Evolutionary conservation across 2,329 filamentous ascomycete species (phyloP).

Genomic region (Gliomastix tumulicola): DNA sequence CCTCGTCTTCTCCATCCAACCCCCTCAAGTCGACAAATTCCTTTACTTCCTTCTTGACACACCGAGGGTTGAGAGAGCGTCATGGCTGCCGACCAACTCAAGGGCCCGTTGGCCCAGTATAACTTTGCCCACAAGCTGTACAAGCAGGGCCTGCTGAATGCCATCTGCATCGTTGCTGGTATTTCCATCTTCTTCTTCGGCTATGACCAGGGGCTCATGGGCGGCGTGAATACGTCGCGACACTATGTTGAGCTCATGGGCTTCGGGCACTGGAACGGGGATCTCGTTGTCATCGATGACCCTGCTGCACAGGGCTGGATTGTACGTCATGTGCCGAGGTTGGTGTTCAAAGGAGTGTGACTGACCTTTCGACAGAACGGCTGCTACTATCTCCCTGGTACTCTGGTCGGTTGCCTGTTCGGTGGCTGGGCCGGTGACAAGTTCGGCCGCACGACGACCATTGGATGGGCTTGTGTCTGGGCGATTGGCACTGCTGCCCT

Average conservation of each 20-base stretch:
- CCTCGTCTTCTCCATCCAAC: too few relatives aligned
- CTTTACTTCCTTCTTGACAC: too few relatives aligned
- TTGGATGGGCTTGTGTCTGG: conserved; percentile 52
- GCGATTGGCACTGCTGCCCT: conserved; percentile 53
- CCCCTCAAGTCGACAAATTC: too few relatives aligned
- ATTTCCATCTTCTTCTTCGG: conserved; percentile 65
- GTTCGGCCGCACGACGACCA: conserved; percentile 55
- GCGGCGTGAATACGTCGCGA: conserved; percentile 58
- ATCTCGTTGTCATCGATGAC: conserved; percentile 50
- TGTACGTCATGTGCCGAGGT: conserved; percentile 9
- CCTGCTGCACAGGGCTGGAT: conserved; percentile 24
- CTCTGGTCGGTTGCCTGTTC: conserved; percentile 53
- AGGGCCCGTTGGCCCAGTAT: conserved; percentile 73
- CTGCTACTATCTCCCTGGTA: conserved; percentile 42
- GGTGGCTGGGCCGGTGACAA: conserved; percentile 60
- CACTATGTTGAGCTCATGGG: conserved; percentile 60
- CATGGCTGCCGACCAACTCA: conserved; percentile 49
- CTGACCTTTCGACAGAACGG: conserved; percentile 7
- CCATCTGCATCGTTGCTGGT: conserved; percentile 56
- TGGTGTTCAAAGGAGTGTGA: conserved; percentile 4
- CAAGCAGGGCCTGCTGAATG: conserved; percentile 49
- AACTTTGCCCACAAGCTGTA: conserved; percentile 43
- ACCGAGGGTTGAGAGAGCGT: too few relatives aligned
- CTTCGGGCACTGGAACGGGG: conserved; percentile 49
- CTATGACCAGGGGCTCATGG: conserved; percentile 51